Evolutionary conservation across 257 asterid genomes (phyloP).

Genomic region (Ehretia macrophylla): DNA sequence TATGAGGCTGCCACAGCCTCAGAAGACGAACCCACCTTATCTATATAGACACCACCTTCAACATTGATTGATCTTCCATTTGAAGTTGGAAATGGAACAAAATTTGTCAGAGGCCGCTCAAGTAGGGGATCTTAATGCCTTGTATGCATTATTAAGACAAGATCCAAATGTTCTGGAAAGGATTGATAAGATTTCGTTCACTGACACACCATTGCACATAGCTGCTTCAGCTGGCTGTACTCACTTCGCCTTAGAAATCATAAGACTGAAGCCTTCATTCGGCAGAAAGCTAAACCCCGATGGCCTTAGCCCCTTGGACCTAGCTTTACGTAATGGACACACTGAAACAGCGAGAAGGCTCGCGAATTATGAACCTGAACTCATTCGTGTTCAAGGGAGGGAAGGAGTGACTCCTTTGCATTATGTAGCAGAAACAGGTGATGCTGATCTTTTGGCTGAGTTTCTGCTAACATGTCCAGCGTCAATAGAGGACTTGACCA

Average conservation of each 20-base stretch:
- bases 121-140: neutral
- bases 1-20: too few relatives aligned
- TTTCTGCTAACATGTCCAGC: slow-evolving; percentile 9
- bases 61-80: too few relatives aligned
- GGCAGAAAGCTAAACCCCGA: slow-evolving; percentile 11
- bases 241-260: slow-evolving; percentile 16
- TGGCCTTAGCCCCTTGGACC: slow-evolving; percentile 14
- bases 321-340: slow-evolving; percentile 4
- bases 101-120: slow-evolving; percentile 11
- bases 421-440: slow-evolving; percentile 8
- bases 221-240: slow-evolving; percentile 12
- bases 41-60: too few relatives aligned
- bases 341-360: slow-evolving; percentile 10
- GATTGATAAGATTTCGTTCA: neutral
- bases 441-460: slow-evolving; percentile 5
- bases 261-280: slow-evolving; percentile 13
- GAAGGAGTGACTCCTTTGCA: slow-evolving; percentile 14
- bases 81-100: slow-evolving; percentile 1
- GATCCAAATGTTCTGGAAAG: slow-evolving; percentile 7
- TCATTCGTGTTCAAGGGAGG: slow-evolving; percentile 12
- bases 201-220: slow-evolving; percentile 15
- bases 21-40: too few relatives aligned
- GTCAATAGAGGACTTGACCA: slow-evolving; percentile 16
- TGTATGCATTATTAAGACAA: neutral
- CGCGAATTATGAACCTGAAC: slow-evolving; percentile 1